A percentile compares a stretch with the other conserved stretches of the same genome.
phyloP scores from a whole-genome alignment of 2,329 filamentous ascomycete genomes.

The Pseudocercospora cruenta region DNA sequence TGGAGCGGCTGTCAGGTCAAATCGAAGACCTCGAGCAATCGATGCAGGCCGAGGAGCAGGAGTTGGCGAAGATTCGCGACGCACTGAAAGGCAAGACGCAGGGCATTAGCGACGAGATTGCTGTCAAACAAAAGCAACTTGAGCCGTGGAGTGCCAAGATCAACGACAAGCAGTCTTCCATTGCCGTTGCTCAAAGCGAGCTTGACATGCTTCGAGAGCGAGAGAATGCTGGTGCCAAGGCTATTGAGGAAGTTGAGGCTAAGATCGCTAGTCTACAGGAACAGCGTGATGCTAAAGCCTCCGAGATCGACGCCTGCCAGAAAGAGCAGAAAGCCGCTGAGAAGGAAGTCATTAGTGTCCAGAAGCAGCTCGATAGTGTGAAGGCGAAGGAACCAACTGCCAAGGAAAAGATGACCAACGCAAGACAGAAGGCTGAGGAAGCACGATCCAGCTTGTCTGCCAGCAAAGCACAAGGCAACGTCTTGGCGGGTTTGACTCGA shows the following conservation, averaged over 20 bases:
- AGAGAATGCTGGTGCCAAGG: constrained; percentile 81
- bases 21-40: constrained; percentile 75
- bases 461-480: constrained; percentile 82
- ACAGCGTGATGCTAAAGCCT: constrained; percentile 69
- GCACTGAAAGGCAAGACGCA: constrained; percentile 94
- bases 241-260: constrained; percentile 78
- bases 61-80: constrained; percentile 81
- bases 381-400: constrained; percentile 78
- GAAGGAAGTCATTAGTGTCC: constrained; percentile 72
- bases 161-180: constrained; percentile 91
- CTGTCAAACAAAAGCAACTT: constrained; percentile 86
- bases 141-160: constrained; percentile 98
- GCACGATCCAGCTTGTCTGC: constrained; percentile 86
- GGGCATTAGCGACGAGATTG: constrained; percentile 88
- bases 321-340: constrained; percentile 71
- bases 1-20: constrained; percentile 75
- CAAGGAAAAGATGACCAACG: constrained; percentile 81
- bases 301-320: constrained; percentile 76
- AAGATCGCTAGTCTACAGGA: constrained; percentile 77
- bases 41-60: constrained; percentile 77
- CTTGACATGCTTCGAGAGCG: constrained; percentile 88
- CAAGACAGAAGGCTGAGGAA: constrained; percentile 93
- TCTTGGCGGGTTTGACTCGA: constrained; percentile 87
- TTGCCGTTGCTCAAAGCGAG: constrained; percentile 93
- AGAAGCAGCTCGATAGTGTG: constrained; percentile 73